Evolutionary conservation across 1,139 yeast species (phyloP), one percentile per base, ranked within the genome.

Genomic region (Hemisphaericaspora xylofermentans): DNA sequence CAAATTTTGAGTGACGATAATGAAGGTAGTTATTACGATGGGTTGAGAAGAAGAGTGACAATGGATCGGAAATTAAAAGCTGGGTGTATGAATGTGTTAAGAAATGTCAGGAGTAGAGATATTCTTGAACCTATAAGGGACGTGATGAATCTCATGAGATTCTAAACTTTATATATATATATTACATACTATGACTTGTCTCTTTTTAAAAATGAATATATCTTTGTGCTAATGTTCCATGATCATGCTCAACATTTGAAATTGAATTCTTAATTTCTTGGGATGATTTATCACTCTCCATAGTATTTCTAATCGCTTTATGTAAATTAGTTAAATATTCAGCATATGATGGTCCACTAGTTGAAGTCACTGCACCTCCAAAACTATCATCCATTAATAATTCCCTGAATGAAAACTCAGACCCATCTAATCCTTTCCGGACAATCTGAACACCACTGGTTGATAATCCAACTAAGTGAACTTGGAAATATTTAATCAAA

Each of bases 331-430:
- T 62, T 48, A 86, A 63, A 52, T 78, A 85, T 41, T 83, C 93
- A 4, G 78, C 63, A 54, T 77, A 82, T 16, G 79, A 72, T 29
- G 78, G 69, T 1, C 83, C 74, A 43, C 82, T 59, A 37, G 57
- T 61, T 13, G 63, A 45, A 4, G 58, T 51, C 2, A 56, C 49
- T 3, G 67, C 54, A 2, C 64, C 61, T 22, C 61, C 60, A 16
- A 66, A 51, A 10, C 60, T 74, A 57, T 93, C 98, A 54, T 93
- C 98, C 21, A 84, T 78, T 56, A 93, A 66, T 40, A 77, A 57
- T 35, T 81, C 82, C 39, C 73, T 67, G 52, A 86, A 80, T 41
- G 75, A 80, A 30, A 63, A 58, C 49, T 82, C 84, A 2, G 80
- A 66, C 0, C 82, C 82, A 56, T 87, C 95, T 22, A 76, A 60